Conservation (phyloP, 129 eudicot genomes). For the Centrapalus pauciflorus region DNA sequence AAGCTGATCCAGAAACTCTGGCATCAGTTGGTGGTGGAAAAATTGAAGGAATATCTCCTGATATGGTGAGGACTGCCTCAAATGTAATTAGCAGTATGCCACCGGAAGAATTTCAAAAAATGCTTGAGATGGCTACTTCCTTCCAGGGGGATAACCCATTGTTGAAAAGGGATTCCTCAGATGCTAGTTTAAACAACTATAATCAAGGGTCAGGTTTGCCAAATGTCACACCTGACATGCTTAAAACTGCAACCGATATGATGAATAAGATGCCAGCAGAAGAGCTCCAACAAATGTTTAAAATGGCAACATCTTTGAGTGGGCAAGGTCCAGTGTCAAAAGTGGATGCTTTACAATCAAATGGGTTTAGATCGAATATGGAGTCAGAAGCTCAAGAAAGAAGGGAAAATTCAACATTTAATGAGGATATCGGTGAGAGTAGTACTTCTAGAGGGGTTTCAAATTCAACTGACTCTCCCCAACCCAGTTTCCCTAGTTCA, state of each 20-base stretch:
- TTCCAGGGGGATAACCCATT: slow-evolving; percentile 47
- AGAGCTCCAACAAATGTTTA: slow-evolving; percentile 60
- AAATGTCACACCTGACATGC: slow-evolving; percentile 58
- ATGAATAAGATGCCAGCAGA: slow-evolving; percentile 72
- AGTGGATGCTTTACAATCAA: slow-evolving; percentile 10
- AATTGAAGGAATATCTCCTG: slow-evolving; percentile 49
- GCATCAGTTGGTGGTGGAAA: slow-evolving; percentile 49
- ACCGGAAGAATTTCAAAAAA: slow-evolving; percentile 68
- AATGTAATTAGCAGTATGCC: slow-evolving; percentile 60
- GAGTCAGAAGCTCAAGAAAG: slow-evolving; percentile 14
- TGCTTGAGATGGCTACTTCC: slow-evolving; percentile 67
- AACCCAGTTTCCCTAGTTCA: slow-evolving; percentile 37
- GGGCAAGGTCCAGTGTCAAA: slow-evolving; percentile 23
- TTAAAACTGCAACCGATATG: slow-evolving; percentile 71
- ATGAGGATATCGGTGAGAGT: slow-evolving; percentile 35
- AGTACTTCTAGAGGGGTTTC: slow-evolving; percentile 30
- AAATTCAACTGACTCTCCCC: slow-evolving; percentile 31
- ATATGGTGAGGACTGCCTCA: slow-evolving; percentile 59
- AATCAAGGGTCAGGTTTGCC: slow-evolving; percentile 49
- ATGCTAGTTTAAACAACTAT: slow-evolving; percentile 13
- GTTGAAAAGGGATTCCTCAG: slow-evolving; percentile 18
- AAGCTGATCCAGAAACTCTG: slow-evolving; percentile 59
- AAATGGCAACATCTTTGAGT: slow-evolving; percentile 59
- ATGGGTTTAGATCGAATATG: slow-evolving; percentile 20
- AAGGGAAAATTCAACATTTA: not conserved